Base-by-base conservation (phyloP, 208 protist species). In the Crithidia sp. region DNA sequence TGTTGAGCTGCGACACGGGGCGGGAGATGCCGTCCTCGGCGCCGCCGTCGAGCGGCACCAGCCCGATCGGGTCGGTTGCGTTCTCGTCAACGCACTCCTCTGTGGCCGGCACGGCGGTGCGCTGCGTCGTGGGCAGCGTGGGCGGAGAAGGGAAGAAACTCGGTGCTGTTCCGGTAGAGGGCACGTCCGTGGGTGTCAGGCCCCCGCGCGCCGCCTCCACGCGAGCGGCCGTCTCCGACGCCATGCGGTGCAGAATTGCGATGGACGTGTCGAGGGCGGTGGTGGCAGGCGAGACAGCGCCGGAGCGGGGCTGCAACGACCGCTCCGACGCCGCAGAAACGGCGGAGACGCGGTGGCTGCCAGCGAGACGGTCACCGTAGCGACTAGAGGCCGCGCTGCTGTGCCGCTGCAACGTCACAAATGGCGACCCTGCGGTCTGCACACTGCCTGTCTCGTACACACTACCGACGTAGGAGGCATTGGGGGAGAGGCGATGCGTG, bases 241-340 rank as follows among this genome's bases (percentile, higher is more conserved):
- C 81, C 84, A 89, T 89, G 67, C 64, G 76, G 59, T 86, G 71
- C 16, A 89, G 70, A 77, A 89, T 89, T 7, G 80, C 80, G 13
- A 77, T 44, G 12, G 84, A 82, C 16, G 78, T 89, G 39, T 84
- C 84, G 41, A 84, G 61, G 13, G 71, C 74, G 43, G 13, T 72
- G 36, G 67, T 61, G 53, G 41, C 57, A 14, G 53, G 65, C 6
- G 69, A 67, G 53, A 56, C 39, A 16, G 53, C 37, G 54, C 50
- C n/a, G 0, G 72, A 61, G 8, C 65, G 64, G 14, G 40, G 57
- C 47, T 39, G 56, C 41, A 67, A 5, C 9, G 65, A 61, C 28
- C 57, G 58, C 0, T 45, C 65, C 7, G 4, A 9, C 1, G 37
- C 65, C 12, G 52, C 28, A 2, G 67, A 45, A 2, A 50, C 45